Base-by-base conservation (phyloP, 1,284 basidiomycete genomes). In the Leccinum fuscescens region DNA sequence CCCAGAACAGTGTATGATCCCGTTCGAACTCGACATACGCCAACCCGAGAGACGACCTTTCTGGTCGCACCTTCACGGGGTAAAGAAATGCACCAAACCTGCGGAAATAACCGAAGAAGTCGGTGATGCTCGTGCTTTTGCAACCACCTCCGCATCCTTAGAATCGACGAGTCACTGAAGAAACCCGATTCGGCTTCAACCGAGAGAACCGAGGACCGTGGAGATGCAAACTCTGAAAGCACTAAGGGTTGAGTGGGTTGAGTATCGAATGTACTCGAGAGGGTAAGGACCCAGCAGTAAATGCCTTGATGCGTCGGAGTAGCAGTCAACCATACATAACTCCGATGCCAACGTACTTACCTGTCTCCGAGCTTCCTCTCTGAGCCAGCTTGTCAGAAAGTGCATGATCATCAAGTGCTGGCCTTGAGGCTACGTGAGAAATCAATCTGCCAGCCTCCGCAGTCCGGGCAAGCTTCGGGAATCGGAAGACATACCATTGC, bases 131-230 rank as follows among this genome's bases (percentile, higher is more conserved):
- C n/a, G 37, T 63, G n/a, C 51, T 53, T 22, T 24, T 63, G 54
- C 51, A 51, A 55, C 12, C 22, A 58, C 37, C 62, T 60, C 22
- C 33, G 39, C 29, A 65, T 56, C 37, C 59, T 35, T 35, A 35
- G 35, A 35, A 29, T 64, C 53, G 11, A 58, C 56, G 39, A 33
- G 11, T 54, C 51, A 8, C 33, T 37, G 35, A 37, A 15, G 35
- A 14, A 61, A 35, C 44, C 55, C 3, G 42, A 44, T 65, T 65
- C 37, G 29, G 37, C 20, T 55, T 55, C 22, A 44, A 60, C 42
- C 33, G 55, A 63, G 63, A 65, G 48, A 57, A 57, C n/a, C 31
- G 58, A 46, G 24, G 58, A 42, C 6, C 22, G 48, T 63, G n/a
- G 56, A 61, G 46, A 53, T 37, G 42, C 63, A 53, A 46, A 46